phyloP scores from a whole-genome alignment of 2,329 filamentous ascomycete genomes.

The Cladosporium sp. region DNA sequence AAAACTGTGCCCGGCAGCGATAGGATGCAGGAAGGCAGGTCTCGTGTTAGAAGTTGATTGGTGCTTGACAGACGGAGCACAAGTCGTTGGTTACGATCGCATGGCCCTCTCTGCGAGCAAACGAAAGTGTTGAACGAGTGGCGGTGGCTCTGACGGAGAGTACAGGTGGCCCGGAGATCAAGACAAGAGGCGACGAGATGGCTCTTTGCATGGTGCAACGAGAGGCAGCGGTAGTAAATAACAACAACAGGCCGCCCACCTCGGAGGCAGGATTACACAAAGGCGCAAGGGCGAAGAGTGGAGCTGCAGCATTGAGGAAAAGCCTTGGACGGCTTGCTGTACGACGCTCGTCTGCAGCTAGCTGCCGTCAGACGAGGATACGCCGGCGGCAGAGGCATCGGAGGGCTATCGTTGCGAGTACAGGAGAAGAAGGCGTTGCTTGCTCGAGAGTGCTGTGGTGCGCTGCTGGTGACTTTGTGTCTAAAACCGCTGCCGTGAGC shows the following conservation, averaged over 20 bases:
- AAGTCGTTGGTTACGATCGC: not conserved
- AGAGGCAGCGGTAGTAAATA: conserved; percentile 16
- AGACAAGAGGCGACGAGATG: conserved; percentile 14
- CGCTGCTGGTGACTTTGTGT: conserved; percentile 8
- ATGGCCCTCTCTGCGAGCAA: conserved; percentile 2
- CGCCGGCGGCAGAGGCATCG: not conserved
- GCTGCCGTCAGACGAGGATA: conserved; percentile 4
- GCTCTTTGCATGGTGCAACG: conserved; percentile 21
- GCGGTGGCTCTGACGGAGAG: conserved; percentile 18
- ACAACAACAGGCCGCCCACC: conserved; percentile 12
- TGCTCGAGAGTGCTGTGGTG: not conserved
- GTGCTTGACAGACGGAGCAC: not conserved
- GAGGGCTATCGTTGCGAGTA: not conserved
- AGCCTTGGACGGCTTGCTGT: conserved; percentile 11
- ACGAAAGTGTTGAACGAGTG: conserved; percentile 7
- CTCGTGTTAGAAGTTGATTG: not conserved
- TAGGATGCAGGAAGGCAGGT: not conserved
- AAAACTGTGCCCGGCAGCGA: conserved; percentile 7
- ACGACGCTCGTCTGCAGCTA: conserved; percentile 12
- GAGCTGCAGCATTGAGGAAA: conserved; percentile 1
- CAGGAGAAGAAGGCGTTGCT: conserved; percentile 2
- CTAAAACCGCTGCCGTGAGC: conserved; percentile 7
- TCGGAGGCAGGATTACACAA: conserved; percentile 19
- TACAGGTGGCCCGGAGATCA: conserved; percentile 9
- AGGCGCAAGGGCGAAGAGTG: conserved; percentile 24